phyloP scores from a whole-genome alignment of 1,284 basidiomycete genomes.

The Caloboletus inedulis region DNA sequence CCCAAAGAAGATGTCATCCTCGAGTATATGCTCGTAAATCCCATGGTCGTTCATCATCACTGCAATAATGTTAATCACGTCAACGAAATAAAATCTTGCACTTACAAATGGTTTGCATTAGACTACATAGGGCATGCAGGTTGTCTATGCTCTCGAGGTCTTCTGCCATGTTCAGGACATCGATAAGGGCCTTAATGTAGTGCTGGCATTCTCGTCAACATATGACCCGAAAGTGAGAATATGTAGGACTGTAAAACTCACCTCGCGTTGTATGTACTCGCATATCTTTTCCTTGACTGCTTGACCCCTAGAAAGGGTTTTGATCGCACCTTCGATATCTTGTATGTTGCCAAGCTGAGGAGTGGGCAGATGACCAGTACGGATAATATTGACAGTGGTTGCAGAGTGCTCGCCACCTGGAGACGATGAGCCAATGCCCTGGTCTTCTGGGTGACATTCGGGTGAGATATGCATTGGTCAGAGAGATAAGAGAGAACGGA shows the following conservation, averaged over 20 bases:
- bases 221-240: background rate
- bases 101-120: constrained; percentile 95
- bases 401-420: constrained; percentile 58
- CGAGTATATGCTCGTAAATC: constrained; percentile 93
- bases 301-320: constrained; percentile 61
- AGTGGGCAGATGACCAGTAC: constrained; percentile 65
- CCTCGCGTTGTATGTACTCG: constrained; percentile 77
- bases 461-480: constrained; percentile 17
- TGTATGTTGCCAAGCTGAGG: constrained; percentile 69
- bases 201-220: constrained; percentile 47
- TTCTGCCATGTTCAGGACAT: constrained; percentile 85
- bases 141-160: constrained; percentile 88
- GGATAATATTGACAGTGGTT: constrained; percentile 60
- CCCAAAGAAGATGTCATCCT: constrained; percentile 90
- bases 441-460: constrained; percentile 41
- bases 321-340: constrained; percentile 77
- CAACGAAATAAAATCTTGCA: constrained; percentile 20
- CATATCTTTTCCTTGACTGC: constrained; percentile 75
- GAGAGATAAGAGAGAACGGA: constrained; percentile 6
- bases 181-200: constrained; percentile 85
- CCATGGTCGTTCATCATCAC: constrained; percentile 95
- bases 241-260: constrained; percentile 35
- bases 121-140: constrained; percentile 84
- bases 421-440: constrained; percentile 51
- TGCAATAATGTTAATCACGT: constrained; percentile 36